Conservation (phyloP, 345 rosid species). For the Bruguiera gymnorhiza region DNA sequence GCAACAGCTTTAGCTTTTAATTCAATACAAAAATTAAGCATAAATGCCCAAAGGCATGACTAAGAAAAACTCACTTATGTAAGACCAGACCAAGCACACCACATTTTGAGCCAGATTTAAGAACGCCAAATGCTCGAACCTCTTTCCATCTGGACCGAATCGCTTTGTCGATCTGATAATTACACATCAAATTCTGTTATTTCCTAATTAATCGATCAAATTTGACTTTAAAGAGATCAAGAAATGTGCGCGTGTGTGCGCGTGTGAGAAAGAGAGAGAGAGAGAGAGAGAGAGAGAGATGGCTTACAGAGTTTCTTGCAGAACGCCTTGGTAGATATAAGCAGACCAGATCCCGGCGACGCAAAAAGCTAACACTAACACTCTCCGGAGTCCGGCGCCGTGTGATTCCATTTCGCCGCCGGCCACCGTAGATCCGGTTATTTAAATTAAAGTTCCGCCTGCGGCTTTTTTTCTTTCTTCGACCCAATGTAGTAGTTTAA, state of each 20-base stretch:
- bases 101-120: slow-evolving; percentile 90
- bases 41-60: too few relatives aligned
- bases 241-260: too few relatives aligned
- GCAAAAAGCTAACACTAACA: slow-evolving; percentile 67
- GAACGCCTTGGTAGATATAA: slow-evolving; percentile 92
- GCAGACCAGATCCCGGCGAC: slow-evolving; percentile 97
- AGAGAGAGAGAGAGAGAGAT: background rate
- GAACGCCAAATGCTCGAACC: slow-evolving; percentile 89
- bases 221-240: background rate
- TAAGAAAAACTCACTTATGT: slow-evolving; percentile 56
- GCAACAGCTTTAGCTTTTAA: too few relatives aligned
- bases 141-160: slow-evolving; percentile 76
- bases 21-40: too few relatives aligned
- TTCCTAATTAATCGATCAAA: background rate
- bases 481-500: too few relatives aligned
- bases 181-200: background rate
- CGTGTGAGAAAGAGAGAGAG: too few relatives aligned
- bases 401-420: slow-evolving; percentile 45
- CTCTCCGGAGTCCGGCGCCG: slow-evolving; percentile 65
- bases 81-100: slow-evolving; percentile 87
- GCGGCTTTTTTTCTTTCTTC: background rate
- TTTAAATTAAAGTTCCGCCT: background rate
- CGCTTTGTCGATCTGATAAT: slow-evolving; percentile 73
- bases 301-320: slow-evolving; percentile 88
- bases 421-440: background rate